A percentile compares a stretch with the other conserved stretches of the same genome.
phyloP scores from a whole-genome alignment of 257 asterid genomes.

The Solanum chmielewskii region DNA sequence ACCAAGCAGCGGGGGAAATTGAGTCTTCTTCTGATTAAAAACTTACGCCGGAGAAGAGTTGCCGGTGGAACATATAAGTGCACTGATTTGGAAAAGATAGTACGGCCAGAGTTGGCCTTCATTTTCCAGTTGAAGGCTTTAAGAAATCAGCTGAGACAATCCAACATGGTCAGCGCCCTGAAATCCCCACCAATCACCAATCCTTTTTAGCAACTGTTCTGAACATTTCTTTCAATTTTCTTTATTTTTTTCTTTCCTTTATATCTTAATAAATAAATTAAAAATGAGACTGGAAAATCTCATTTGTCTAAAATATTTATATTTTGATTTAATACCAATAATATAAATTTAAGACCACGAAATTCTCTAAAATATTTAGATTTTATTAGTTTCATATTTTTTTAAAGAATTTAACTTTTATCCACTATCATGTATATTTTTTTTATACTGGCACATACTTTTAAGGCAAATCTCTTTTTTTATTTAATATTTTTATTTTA shows the following conservation, averaged over 20 bases:
- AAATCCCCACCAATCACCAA: not conserved
- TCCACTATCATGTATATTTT: too few relatives aligned
- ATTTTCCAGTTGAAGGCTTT: not conserved
- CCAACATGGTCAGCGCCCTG: not conserved
- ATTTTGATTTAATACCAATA: not conserved
- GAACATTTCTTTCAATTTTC: not conserved
- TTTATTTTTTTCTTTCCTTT: not conserved
- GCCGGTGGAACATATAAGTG: not conserved
- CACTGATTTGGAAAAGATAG: not conserved
- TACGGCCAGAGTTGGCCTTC: constrained; percentile 18
- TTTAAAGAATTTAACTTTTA: too few relatives aligned
- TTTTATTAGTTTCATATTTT: too few relatives aligned
- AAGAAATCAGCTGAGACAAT: not conserved
- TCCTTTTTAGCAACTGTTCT: not conserved
- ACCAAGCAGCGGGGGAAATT: constrained; percentile 6
- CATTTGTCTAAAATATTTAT: not conserved
- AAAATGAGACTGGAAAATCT: not conserved
- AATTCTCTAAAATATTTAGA: not conserved
- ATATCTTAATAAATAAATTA: not conserved
- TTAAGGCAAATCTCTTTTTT: too few relatives aligned
- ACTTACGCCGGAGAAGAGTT: not conserved
- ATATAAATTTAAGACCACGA: not conserved
- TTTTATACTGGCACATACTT: too few relatives aligned
- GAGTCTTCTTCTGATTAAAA: not conserved
- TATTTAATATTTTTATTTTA: too few relatives aligned